phyloP scores from a whole-genome alignment of 2,329 filamentous ascomycete genomes.

The Ophiostoma piceae region DNA sequence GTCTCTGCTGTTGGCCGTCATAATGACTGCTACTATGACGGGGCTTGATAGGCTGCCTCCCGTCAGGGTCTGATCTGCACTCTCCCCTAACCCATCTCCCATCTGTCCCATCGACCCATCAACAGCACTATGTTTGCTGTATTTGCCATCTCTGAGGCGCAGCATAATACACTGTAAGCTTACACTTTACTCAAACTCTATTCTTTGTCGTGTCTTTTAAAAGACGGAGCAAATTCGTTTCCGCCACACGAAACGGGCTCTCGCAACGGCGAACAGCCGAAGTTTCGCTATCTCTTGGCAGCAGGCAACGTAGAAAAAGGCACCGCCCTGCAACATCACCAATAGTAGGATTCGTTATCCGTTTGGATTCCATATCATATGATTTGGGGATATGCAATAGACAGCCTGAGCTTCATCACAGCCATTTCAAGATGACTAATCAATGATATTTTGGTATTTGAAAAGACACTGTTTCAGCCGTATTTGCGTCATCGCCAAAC shows the following conservation, averaged over 20 bases:
- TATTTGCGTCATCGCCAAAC: not conserved
- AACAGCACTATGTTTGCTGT: not conserved
- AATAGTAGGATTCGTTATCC: not conserved
- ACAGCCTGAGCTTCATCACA: not conserved
- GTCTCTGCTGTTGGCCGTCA: not conserved
- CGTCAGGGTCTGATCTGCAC: not conserved
- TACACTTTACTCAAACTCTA: not conserved
- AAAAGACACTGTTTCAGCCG: not conserved
- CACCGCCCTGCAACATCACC: not conserved
- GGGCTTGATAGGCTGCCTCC: conserved; percentile 6
- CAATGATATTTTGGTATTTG: not conserved
- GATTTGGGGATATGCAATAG: not conserved
- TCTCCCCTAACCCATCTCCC: not conserved
- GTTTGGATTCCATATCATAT: not conserved
- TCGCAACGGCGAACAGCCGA: not conserved
- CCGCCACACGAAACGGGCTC: not conserved
- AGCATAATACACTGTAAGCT: not conserved
- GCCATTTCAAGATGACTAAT: not conserved
- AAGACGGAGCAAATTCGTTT: not conserved
- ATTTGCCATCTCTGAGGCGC: not conserved
- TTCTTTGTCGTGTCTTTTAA: not conserved
- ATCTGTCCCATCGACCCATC: too few relatives aligned
- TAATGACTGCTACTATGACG: not conserved
- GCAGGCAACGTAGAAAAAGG: not conserved
- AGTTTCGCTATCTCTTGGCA: not conserved